Evolutionary conservation across 306 rosid species (phyloP), one percentile per base, ranked within the genome.

Genomic region (Fragaria iinumae): DNA sequence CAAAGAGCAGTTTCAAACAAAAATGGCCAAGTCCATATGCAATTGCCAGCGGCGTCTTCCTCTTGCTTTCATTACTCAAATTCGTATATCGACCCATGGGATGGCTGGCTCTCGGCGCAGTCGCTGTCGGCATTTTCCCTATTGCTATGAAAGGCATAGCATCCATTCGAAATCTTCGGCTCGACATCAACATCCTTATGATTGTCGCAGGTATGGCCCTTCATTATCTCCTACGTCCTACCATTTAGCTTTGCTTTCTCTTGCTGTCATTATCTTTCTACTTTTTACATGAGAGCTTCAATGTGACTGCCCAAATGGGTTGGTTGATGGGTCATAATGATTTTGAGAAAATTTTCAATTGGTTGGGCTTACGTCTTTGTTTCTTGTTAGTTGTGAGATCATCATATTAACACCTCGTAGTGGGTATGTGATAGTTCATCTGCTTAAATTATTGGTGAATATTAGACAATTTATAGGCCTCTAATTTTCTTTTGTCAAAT

Each of bases 21-120:
- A 88, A 74, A 83, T 92, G 93, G 98, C 99, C 99, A 75, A 96
- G 93, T 39, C 91, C 89, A 8, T 89, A 80, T 16, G 88, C 99
- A 34, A 8, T 91, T 10, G 89, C 50, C 7, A 83, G 89, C 47
- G 99, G 99, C 1, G 8, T 88, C 0, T 38, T 96, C 23, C 93
- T 96, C 10, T 16, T 81, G 52, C 70, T 89, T 12, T 92, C 99
- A 0, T 57, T 96, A 23, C 68, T 96, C 5, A 91, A 89, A 53
- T 96, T 21, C 56, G 89, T 80, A 27, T 92, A 80, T 12, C 82
- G 49, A 23, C 95, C 93, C 0, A 44, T 96, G 14, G 74, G 76
- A 1, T 96, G 84, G 89, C 17, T 96, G 44, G 97, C 99, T 2
- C 83, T 96, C 0, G 98, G 86, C 2, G 93, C 98, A 0, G 98